Evolutionary conservation across 2,329 filamentous ascomycete genomes (phyloP), one percentile per base, ranked within the genome.

Genomic region (Aspergillus sp.): DNA sequence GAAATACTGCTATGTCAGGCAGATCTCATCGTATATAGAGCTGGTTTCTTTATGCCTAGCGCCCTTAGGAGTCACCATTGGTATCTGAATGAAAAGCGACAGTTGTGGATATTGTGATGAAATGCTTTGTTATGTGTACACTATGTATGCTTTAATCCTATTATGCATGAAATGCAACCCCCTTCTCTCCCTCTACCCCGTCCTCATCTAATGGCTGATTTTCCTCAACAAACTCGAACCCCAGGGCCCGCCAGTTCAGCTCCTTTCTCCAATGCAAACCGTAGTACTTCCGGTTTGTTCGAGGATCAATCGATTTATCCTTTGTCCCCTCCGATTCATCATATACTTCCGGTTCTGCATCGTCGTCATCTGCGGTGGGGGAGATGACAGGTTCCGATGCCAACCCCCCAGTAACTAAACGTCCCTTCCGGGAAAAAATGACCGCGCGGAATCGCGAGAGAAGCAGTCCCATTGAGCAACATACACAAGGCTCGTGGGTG

Each of bases 381-480:
- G 28, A 33, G 19, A 54, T 44, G n/a, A 64, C 60, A 35, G 67
- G 64, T 52, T 95, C 89, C 19, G 89, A 85, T 57, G 85, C 86
- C 70, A 96, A 75, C 35, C 88, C 90, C 39, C 91, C 91, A 9
- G 87, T 94, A 50, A 81, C 71, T 86, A 95, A 93, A 43, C 87
- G 80, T 50, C 81, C 82, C 0, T 44, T 35, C 4, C 61, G 54
- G 0, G 61, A 58, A 67, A 95, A 95, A 33, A 95, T 78, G 40
- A 90, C 86, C 42, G 86, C 83, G 36, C 88, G 84, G 76, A 98
- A 95, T 40, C 93, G 82, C 7, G 91, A 96, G 63, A 97, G 90
- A 19, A 97, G 76, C 55, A 97, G 86, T 1, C 88, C 93, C 93
- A 97, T 97, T 31, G 87, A 89, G 69, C 93, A 98, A 80, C 95